Conservation (phyloP, 768 basidiomycete genomes). For the Tulasnella sp. region DNA sequence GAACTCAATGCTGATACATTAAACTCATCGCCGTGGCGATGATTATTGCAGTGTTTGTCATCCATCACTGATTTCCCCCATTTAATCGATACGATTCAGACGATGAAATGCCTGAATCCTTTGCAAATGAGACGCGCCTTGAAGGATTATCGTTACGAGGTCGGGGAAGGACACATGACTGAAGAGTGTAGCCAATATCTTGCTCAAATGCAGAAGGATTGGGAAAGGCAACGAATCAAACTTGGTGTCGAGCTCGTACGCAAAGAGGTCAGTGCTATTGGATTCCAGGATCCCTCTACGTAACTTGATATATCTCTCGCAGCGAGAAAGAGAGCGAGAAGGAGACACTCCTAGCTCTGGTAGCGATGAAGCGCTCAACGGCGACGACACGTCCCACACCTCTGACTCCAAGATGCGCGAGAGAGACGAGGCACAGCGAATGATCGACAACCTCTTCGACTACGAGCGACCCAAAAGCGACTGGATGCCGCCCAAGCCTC, state of each 20-base stretch:
- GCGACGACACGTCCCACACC: conserved; percentile 18
- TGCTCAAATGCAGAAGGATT: conserved; percentile 90
- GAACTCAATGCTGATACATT: neutral
- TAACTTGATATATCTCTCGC: conserved; percentile 37
- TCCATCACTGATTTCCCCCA: conserved; percentile 80
- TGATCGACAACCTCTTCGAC: conserved; percentile 76
- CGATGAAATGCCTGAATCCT: conserved; percentile 79
- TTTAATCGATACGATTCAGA: conserved; percentile 82
- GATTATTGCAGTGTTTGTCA: conserved; percentile 25
- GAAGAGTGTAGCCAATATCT: conserved; percentile 94
- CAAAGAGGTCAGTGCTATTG: conserved; percentile 49
- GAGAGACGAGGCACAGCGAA: conserved; percentile 35
- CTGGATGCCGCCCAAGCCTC: conserved; percentile 71
- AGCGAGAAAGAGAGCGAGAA: conserved; percentile 60
- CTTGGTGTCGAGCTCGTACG: conserved; percentile 75
- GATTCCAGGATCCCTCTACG: neutral
- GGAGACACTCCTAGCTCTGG: conserved; percentile 41
- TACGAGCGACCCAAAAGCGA: conserved; percentile 46
- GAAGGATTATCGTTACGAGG: conserved; percentile 81
- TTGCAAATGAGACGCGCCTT: conserved; percentile 95
- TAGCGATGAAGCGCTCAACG: conserved; percentile 30
- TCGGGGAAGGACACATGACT: conserved; percentile 83
- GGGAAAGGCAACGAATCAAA: conserved; percentile 86
- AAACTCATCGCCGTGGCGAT: neutral
- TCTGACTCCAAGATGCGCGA: conserved; percentile 27